Percentiles rank a stretch among this genome's conserved stretches.
Conservation (phyloP, 805 yeast species). For the Monosporozyma siamensis region DNA sequence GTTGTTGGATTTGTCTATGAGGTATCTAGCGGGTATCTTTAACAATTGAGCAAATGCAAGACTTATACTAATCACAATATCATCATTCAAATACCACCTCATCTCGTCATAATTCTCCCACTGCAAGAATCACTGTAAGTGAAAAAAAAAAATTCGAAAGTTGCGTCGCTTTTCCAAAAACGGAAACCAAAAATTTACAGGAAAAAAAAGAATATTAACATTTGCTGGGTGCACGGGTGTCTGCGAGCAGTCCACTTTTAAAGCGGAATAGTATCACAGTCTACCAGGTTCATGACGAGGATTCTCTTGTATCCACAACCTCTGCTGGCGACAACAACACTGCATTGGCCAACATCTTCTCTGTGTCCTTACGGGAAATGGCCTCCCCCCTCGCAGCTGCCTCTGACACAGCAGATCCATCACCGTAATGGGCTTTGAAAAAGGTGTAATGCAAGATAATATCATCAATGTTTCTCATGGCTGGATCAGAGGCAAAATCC, state of each 20-base stretch:
- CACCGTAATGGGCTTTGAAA: constrained; percentile 50
- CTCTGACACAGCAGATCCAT: constrained; percentile 31
- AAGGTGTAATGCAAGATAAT: constrained; percentile 87
- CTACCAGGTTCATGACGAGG: not conserved
- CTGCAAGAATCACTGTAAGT: not conserved
- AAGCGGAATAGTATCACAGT: not conserved
- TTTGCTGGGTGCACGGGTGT: not conserved
- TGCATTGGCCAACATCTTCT: constrained; percentile 12
- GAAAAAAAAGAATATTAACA: too few species aligned
- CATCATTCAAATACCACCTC: not conserved
- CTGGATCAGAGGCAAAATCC: constrained; percentile 86
- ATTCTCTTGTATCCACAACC: constrained; percentile 3
- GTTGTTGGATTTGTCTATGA: not conserved
- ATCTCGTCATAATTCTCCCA: not conserved
- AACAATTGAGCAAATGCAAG: not conserved
- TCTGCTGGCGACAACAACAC: constrained; percentile 15
- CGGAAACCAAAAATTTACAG: not conserved
- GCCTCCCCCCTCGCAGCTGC: constrained; percentile 12
- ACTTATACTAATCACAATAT: not conserved
- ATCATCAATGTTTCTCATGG: constrained; percentile 84
- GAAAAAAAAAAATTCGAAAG: not conserved
- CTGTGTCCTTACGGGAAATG: constrained; percentile 9
- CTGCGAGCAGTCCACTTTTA: not conserved
- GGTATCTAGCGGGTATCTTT: not conserved
- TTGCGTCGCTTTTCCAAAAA: not conserved